These are phyloP conservation scores for Trichophaea hybrida DNA, from an alignment of 2,329 filamentous ascomycete species.

Conservation along the genomic window DNA sequence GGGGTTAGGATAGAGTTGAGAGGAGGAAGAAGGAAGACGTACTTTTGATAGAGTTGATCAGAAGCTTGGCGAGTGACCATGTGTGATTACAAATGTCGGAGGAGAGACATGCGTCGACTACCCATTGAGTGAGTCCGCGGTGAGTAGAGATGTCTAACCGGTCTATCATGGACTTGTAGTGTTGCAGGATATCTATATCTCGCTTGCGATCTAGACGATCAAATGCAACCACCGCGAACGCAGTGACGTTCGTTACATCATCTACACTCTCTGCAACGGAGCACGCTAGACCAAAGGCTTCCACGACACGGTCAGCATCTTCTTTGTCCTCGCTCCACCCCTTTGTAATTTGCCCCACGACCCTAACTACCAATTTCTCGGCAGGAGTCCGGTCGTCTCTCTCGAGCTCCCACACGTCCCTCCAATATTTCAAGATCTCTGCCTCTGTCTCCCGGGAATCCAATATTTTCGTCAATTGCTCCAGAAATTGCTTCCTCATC, in stretches of 20 bases:
- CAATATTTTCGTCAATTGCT: conserved; percentile 2
- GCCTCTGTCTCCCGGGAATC: neutral
- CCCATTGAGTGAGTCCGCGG: neutral
- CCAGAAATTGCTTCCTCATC: conserved; percentile 6
- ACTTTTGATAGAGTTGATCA: conserved; percentile 14
- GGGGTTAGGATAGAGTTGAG: neutral
- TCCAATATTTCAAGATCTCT: conserved; percentile 9
- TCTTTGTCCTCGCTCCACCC: neutral
- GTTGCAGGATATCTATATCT: neutral
- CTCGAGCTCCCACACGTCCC: conserved; percentile 16
- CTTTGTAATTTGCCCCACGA: conserved; percentile 1
- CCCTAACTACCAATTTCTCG: neutral
- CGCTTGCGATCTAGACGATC: neutral
- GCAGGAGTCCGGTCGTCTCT: conserved; percentile 2
- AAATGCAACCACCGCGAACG: conserved; percentile 9
- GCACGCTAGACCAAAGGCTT: conserved; percentile 14
- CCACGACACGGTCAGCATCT: conserved; percentile 3
- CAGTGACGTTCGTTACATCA: conserved; percentile 13
- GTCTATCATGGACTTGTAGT: neutral
- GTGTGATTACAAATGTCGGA: neutral
- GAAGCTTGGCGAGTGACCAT: conserved; percentile 11
- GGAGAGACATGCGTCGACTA: conserved; percentile 11
- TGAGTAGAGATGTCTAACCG: neutral
- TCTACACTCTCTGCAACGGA: conserved; percentile 9
- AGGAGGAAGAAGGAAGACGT: neutral